Conservation (phyloP, 495 filamentous ascomycete genomes). For the Xylaria palmicola region DNA sequence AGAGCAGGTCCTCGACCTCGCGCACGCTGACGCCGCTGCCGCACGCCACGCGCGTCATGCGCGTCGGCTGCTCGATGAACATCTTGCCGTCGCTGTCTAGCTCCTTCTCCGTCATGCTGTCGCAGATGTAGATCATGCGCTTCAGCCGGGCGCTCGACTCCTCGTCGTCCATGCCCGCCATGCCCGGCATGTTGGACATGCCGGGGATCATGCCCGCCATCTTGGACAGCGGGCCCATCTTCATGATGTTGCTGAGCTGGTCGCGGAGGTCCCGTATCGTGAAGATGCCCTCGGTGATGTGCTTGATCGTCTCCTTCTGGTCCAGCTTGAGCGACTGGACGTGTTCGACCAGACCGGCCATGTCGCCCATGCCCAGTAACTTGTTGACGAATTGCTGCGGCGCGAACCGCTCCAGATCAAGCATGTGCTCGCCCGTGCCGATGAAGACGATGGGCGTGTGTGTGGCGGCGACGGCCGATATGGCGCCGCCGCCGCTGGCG, state of each 20-base stretch:
- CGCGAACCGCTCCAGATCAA: slow-evolving; percentile 90
- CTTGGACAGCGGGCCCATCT: slow-evolving; percentile 97
- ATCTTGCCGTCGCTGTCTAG: slow-evolving; percentile 92
- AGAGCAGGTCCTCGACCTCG: slow-evolving; percentile 96
- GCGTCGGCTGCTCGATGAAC: slow-evolving; percentile 87
- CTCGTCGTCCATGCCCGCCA: slow-evolving; percentile 94
- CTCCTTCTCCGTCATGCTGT: slow-evolving; percentile 94
- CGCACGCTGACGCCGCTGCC: slow-evolving; percentile 89
- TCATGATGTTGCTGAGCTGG: slow-evolving; percentile 97
- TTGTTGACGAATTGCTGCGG: slow-evolving; percentile 90
- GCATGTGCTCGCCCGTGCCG: slow-evolving; percentile 94
- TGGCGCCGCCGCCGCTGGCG: slow-evolving; percentile 91
- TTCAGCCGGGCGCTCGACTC: slow-evolving; percentile 89
- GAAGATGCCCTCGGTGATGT: slow-evolving; percentile 94
- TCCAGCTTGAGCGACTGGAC: slow-evolving; percentile 96
- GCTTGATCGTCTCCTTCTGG: slow-evolving; percentile 98
- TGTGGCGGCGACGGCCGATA: slow-evolving; percentile 96
- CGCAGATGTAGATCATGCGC: slow-evolving; percentile 98
- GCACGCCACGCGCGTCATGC: slow-evolving; percentile 88
- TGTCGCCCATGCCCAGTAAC: slow-evolving; percentile 94
- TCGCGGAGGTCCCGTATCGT: slow-evolving; percentile 92
- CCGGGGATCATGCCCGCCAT: slow-evolving; percentile 99
- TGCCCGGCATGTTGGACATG: slow-evolving; percentile 71
- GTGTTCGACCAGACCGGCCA: slow-evolving; percentile 92
- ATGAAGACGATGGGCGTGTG: slow-evolving; percentile 97